These are phyloP conservation scores for Aspergillus affinis DNA, from an alignment of 495 filamentous ascomycete species.

Conservation along the genomic window DNA sequence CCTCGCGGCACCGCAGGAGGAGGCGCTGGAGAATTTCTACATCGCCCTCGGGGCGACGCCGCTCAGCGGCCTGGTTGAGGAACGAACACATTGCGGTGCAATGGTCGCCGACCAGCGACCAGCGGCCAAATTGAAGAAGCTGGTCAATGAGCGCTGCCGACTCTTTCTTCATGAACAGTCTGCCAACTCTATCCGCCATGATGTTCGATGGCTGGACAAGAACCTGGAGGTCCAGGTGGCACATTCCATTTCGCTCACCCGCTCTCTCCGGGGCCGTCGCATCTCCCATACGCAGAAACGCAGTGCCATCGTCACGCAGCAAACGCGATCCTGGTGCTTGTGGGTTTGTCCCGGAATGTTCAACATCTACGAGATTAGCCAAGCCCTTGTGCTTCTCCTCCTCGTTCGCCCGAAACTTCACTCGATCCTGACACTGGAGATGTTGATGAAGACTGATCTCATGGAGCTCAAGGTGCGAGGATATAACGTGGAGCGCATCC, in stretches of 20 bases:
- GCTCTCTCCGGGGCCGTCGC: slow-evolving; percentile 65
- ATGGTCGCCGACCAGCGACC: slow-evolving; percentile 51
- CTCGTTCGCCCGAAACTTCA: slow-evolving; percentile 82
- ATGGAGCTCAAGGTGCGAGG: slow-evolving; percentile 75
- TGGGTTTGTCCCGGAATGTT: slow-evolving; percentile 61
- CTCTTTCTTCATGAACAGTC: slow-evolving; percentile 80
- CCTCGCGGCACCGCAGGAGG: slow-evolving; percentile 83
- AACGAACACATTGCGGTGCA: slow-evolving; percentile 48
- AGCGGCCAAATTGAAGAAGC: slow-evolving; percentile 63
- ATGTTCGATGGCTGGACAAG: slow-evolving; percentile 85
- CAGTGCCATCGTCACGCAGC: slow-evolving; percentile 63
- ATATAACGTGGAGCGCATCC: slow-evolving; percentile 92
- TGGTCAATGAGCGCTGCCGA: slow-evolving; percentile 80
- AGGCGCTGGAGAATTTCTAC: slow-evolving; percentile 82
- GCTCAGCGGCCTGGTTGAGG: slow-evolving; percentile 46
- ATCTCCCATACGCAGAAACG: slow-evolving; percentile 67
- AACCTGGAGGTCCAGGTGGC: slow-evolving; percentile 78
- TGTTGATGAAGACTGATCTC: slow-evolving; percentile 79
- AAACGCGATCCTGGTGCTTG: slow-evolving; percentile 46
- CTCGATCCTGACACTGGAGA: slow-evolving; percentile 81
- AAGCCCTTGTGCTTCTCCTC: slow-evolving; percentile 74
- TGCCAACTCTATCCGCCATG: slow-evolving; percentile 70
- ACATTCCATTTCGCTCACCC: slow-evolving; percentile 67
- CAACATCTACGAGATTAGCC: slow-evolving; percentile 86
- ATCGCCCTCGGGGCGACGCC: slow-evolving; percentile 46